These are phyloP conservation scores for Malus hybrid DNA, from an alignment of 331 rosid genomes.

Conservation along the genomic window DNA sequence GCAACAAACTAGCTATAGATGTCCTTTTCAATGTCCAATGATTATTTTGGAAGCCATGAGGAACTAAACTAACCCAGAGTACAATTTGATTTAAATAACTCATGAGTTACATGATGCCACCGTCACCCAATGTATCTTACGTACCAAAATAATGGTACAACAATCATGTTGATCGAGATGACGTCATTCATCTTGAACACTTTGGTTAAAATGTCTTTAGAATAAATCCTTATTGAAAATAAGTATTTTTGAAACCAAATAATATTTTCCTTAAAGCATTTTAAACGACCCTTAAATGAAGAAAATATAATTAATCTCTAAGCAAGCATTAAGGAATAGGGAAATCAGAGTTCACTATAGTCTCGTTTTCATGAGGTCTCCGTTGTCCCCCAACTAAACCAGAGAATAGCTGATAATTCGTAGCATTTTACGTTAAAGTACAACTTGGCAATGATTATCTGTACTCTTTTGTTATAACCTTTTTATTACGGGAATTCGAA, in stretches of 20 bases:
- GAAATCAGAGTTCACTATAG: background rate
- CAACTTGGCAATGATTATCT: background rate
- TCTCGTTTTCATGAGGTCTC: constrained; percentile 13
- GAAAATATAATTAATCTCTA: background rate
- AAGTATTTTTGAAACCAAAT: too few species aligned
- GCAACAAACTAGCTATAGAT: constrained; percentile 10
- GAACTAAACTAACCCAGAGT: constrained; percentile 5
- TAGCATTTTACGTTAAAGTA: background rate
- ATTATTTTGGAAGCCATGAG: constrained; percentile 36
- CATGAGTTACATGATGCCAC: constrained; percentile 25
- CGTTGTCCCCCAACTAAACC: constrained; percentile 19
- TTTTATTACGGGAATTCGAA: background rate
- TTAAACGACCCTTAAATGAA: background rate
- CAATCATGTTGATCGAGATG: background rate
- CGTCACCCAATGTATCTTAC: constrained; percentile 15
- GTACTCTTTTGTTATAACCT: background rate
- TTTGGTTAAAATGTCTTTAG: too few species aligned
- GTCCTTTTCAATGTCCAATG: constrained; percentile 30
- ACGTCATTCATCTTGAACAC: background rate
- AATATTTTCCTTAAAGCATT: too few species aligned
- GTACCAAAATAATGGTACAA: background rate
- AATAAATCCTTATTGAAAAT: too few species aligned
- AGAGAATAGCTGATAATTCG: background rate
- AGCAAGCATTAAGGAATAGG: constrained; percentile 5
- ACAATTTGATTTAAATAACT: background rate